Percentiles rank a stretch among this genome's conserved stretches.
phyloP scores from a whole-genome alignment of 176 grass and related monocot genomes.

The Carex cristatella region DNA sequence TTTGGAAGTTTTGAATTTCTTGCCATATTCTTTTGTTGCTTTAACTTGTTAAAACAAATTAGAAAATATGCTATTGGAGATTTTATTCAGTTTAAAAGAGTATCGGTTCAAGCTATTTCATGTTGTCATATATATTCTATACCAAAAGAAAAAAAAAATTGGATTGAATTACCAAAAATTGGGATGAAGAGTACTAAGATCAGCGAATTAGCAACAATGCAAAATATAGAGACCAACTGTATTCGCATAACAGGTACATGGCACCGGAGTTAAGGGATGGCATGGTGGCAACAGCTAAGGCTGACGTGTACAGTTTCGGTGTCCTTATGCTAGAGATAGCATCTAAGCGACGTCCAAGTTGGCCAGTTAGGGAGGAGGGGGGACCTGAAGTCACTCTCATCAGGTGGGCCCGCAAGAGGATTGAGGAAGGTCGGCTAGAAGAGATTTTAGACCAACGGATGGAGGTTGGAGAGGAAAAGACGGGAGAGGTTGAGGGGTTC shows the following conservation, averaged over 20 bases:
- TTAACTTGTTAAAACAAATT: background rate
- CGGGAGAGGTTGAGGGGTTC: slow-evolving; percentile 27
- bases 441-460: slow-evolving; percentile 50
- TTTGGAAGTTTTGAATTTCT: background rate
- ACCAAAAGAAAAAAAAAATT: background rate
- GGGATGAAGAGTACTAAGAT: background rate
- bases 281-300: slow-evolving; percentile 27
- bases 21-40: background rate
- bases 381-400: slow-evolving; percentile 37
- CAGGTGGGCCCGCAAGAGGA: slow-evolving; percentile 44
- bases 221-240: background rate
- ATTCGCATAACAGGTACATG: slow-evolving; percentile 49
- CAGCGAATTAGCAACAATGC: background rate
- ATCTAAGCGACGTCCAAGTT: slow-evolving; percentile 48
- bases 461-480: background rate
- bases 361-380: slow-evolving; percentile 20
- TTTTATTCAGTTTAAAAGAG: background rate
- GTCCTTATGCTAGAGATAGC: slow-evolving; percentile 56
- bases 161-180: background rate
- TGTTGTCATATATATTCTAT: background rate
- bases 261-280: slow-evolving; percentile 58
- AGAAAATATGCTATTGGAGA: background rate
- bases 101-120: background rate
- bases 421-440: background rate
- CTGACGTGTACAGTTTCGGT: slow-evolving; percentile 79